Evolutionary conservation across 805 yeast genomes (phyloP), one percentile per base, ranked within the genome.

Genomic region (Grigorovia yakushimaensis): DNA sequence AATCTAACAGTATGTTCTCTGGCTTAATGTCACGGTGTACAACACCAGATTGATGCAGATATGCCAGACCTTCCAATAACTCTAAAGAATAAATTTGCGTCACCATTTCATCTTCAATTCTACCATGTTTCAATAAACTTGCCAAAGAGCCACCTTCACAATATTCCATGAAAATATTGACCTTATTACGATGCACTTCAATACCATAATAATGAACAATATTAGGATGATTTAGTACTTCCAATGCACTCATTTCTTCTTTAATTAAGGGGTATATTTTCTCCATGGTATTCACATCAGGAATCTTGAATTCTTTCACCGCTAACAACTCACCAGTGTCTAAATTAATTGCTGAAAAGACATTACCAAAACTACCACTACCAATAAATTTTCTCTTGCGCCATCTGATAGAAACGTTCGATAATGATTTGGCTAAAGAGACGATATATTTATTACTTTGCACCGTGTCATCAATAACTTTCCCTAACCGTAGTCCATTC

Each of bases 271-370:
- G 94, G 44, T 88, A 88, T 50, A 89, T 79, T 47, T 82, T 83
- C 56, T 85, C 80, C 59, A 89, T 82, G 1, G 94, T 79, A 57
- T 87, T 94, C 21, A 85, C 76, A 58, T 89, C 95, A 57, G 88
- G 96, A 62, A 93, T 81, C 50, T 88, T 76, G 50, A 93, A 88
- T 66, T 93, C 98, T 64, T 93, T 93, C 27, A 93, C 98, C 0
- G 98, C 98, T 84, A 93, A 80, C 1, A 89, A 83, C 46, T 89
- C 95, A 62, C 98, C 98, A 19, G 95, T 87, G 55, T 91, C 98
- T 51, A 93, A 74, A 61, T 91, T 89, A 18, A 87, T 82, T 0
- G 97, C 95, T 0, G 93, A 88, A 65, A 77, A 93, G 2, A 93
- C 98, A 48, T 85, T 80, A 6, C 98, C 98, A 72, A 91, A 93